phyloP scores from a whole-genome alignment of 2,329 filamentous ascomycete genomes.

The Hysterium pulicare region DNA sequence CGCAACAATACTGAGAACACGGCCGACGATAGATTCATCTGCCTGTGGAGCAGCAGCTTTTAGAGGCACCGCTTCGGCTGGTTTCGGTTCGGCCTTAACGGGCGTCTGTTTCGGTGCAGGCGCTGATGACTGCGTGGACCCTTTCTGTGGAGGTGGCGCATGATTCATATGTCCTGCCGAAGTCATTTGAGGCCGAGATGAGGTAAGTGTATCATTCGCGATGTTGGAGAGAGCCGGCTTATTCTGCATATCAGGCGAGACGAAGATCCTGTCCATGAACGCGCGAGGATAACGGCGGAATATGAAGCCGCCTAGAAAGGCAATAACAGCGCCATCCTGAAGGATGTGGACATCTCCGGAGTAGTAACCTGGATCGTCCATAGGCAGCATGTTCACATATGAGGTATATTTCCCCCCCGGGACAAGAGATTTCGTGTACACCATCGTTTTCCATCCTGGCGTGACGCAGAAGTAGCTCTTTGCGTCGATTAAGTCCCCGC shows the following conservation, averaged over 20 bases:
- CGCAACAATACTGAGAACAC: slow-evolving; percentile 17
- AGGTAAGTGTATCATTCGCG: background rate
- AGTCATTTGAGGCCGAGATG: background rate
- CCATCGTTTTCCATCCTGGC: slow-evolving; percentile 20
- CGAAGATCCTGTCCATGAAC: slow-evolving; percentile 20
- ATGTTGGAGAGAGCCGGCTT: background rate
- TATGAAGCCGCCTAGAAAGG: slow-evolving; percentile 26
- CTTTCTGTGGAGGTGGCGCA: background rate
- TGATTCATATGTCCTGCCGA: background rate
- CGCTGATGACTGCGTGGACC: background rate
- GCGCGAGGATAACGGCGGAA: slow-evolving; percentile 21
- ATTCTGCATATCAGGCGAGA: slow-evolving; percentile 10
- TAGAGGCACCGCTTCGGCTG: background rate
- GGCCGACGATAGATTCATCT: slow-evolving; percentile 6
- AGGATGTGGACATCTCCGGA: slow-evolving; percentile 41
- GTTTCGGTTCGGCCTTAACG: background rate
- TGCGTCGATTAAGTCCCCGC: slow-evolving; percentile 14
- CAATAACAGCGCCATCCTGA: slow-evolving; percentile 31
- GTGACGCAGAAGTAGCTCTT: slow-evolving; percentile 18
- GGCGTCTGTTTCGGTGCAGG: background rate
- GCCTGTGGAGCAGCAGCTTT: slow-evolving; percentile 1
- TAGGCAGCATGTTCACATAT: slow-evolving; percentile 24
- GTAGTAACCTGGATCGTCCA: slow-evolving; percentile 29
- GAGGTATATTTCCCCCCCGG: slow-evolving; percentile 11
- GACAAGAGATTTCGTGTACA: slow-evolving; percentile 15